Percentiles rank a stretch among this genome's conserved stretches.
Conservation (phyloP, 345 rosid species). For the Moricandia moricandioides region DNA sequence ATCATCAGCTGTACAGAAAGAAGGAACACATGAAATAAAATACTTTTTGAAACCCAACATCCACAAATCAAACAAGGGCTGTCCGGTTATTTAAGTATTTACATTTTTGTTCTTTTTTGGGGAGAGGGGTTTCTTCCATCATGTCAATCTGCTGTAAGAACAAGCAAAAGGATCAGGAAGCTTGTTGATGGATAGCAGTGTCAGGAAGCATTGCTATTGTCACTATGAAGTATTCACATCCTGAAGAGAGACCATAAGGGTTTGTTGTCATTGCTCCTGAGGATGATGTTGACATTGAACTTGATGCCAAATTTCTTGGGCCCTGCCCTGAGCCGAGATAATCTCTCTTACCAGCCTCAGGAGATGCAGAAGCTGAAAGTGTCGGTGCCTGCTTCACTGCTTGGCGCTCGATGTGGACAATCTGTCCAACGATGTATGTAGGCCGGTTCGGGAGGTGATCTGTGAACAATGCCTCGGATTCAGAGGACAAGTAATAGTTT, state of each 20-base stretch:
- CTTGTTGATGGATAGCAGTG: conserved; percentile 60
- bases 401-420: conserved; percentile 92
- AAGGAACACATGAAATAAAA: conserved; percentile 34
- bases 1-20: conserved; percentile 50
- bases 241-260: conserved; percentile 77
- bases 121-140: conserved; percentile 64
- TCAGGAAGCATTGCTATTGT: conserved; percentile 98
- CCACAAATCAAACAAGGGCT: conserved; percentile 25
- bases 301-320: conserved; percentile 54
- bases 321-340: conserved; percentile 47
- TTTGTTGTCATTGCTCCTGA: conserved; percentile 45
- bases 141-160: conserved; percentile 62
- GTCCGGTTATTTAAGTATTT: conserved; percentile 28
- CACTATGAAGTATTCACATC: conserved; percentile 89
- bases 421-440: conserved; percentile 75
- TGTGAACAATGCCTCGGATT: conserved; percentile 87
- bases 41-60: conserved; percentile 19
- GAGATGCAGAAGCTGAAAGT: conserved; percentile 40
- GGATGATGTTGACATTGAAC: conserved; percentile 32
- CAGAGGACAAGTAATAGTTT: conserved; percentile 82
- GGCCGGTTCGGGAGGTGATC: conserved; percentile 85
- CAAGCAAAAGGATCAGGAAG: conserved; percentile 81
- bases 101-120: conserved; percentile 9
- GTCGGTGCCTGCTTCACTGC: conserved; percentile 48
- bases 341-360: conserved; percentile 46